These are phyloP conservation scores for Pelargonium australe DNA, from an alignment of 441 rosid species.

Conservation along the genomic window DNA sequence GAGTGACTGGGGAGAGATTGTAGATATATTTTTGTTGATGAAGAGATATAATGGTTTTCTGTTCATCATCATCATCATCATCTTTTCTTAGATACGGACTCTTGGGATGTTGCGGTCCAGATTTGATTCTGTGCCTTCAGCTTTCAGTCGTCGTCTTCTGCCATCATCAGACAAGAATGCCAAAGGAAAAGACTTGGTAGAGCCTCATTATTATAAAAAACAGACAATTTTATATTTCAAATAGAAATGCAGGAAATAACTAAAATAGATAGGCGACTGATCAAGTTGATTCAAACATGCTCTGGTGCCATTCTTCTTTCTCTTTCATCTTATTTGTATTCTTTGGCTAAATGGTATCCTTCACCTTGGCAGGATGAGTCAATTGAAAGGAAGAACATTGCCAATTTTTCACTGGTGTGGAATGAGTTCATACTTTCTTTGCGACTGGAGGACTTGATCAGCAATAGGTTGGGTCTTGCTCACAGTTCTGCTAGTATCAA, in stretches of 20 bases:
- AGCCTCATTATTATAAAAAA: conserved; percentile 8
- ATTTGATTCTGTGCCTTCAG: conserved; percentile 58
- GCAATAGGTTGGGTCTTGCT: conserved; percentile 40
- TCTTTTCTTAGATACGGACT: conserved; percentile 62
- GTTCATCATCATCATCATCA: conserved; percentile 11
- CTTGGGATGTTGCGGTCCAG: conserved; percentile 94
- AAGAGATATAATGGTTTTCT: conserved; percentile 5
- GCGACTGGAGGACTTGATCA: conserved; percentile 90
- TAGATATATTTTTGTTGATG: too few species aligned
- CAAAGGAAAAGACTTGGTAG: conserved; percentile 35
- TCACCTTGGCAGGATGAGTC: conserved; percentile 40
- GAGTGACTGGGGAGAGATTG: background rate
- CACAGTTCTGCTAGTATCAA: conserved; percentile 13
- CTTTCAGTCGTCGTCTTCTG: conserved; percentile 54
- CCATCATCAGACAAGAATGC: conserved; percentile 35
- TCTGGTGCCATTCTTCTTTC: background rate
- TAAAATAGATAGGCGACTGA: background rate
- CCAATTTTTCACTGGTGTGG: conserved; percentile 76
- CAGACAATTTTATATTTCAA: background rate
- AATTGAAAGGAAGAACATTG: conserved; percentile 39
- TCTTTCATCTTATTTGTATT: background rate
- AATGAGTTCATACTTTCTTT: conserved; percentile 73
- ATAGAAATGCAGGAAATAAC: background rate
- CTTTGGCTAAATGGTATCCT: background rate
- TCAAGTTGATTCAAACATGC: conserved; percentile 7